These are phyloP conservation scores for Ceriops decandra DNA, from an alignment of 345 rosid species.

Conservation along the genomic window DNA sequence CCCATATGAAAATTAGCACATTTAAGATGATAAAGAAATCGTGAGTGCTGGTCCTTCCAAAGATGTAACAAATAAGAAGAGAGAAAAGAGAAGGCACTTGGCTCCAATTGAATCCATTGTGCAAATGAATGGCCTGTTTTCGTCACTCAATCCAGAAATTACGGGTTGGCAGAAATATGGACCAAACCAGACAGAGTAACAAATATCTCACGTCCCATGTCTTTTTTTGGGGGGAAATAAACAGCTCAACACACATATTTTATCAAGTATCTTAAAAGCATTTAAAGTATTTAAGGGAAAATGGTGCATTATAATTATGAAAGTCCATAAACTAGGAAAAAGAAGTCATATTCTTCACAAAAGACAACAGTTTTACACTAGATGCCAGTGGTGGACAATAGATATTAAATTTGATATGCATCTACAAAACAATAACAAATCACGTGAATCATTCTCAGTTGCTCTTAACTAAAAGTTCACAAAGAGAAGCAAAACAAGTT, in stretches of 20 bases:
- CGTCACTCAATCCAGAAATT: constrained; percentile 90
- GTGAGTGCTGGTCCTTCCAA: neutral
- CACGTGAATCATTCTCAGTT: too few species aligned
- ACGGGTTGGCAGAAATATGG: constrained; percentile 98
- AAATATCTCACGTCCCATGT: constrained; percentile 1
- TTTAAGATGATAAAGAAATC: neutral
- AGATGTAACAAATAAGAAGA: constrained; percentile 5
- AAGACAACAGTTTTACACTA: neutral
- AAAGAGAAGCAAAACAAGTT: too few species aligned
- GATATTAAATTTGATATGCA: neutral
- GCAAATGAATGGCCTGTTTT: constrained; percentile 93
- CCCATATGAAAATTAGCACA: neutral
- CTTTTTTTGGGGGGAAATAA: too few species aligned
- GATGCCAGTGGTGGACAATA: too few species aligned
- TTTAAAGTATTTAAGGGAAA: neutral
- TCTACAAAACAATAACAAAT: neutral
- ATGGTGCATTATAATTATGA: neutral
- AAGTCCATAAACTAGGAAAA: too few species aligned
- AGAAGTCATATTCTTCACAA: too few species aligned
- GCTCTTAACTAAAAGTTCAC: too few species aligned
- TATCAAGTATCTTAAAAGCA: neutral
- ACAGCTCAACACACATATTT: neutral
- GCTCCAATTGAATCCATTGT: constrained; percentile 99
- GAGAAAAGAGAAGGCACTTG: constrained; percentile 53
- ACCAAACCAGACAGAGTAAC: constrained; percentile 63